These are phyloP conservation scores for Tilletiaria anomala DNA, from an alignment of 1,284 basidiomycete genomes.

Conservation along the genomic window DNA sequence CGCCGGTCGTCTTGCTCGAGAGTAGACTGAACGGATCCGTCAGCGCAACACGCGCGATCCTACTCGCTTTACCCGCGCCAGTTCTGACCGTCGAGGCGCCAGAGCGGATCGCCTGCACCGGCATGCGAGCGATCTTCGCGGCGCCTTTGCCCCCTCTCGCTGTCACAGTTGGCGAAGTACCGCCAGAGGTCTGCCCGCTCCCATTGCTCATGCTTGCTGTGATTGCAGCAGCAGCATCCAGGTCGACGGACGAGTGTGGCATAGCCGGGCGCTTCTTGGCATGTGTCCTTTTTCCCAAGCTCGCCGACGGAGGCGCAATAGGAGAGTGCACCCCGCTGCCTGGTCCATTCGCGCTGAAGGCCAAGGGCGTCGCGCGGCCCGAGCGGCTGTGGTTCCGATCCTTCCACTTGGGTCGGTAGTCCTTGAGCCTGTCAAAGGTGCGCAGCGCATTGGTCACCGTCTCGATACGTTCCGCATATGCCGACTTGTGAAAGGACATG, in stretches of 20 bases:
- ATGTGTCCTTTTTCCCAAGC: too few species aligned
- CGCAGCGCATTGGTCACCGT: slow-evolving; percentile 48
- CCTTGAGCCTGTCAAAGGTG: slow-evolving; percentile 55
- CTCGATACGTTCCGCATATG: slow-evolving; percentile 58
- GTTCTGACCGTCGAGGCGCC: background rate
- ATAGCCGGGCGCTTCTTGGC: too few species aligned
- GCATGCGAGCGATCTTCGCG: too few species aligned
- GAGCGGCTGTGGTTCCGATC: too few species aligned
- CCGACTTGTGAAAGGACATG: slow-evolving; percentile 53
- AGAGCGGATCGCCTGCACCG: background rate
- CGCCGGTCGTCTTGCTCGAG: slow-evolving; percentile 19
- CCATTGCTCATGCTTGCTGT: too few species aligned
- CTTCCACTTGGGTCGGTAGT: slow-evolving; percentile 59
- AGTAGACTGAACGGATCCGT: slow-evolving; percentile 15
- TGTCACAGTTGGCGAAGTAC: too few species aligned
- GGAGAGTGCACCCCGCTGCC: too few species aligned
- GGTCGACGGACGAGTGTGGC: too few species aligned
- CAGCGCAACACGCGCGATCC: slow-evolving; percentile 26
- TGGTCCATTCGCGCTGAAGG: slow-evolving; percentile 43
- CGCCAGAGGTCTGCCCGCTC: too few species aligned
- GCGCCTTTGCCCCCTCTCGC: too few species aligned
- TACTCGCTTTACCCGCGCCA: slow-evolving; percentile 5
- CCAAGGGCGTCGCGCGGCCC: slow-evolving; percentile 39
- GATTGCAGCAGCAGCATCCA: too few species aligned
- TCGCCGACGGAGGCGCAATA: too few species aligned